Conservation (phyloP, 345 rosid genomes). For the Eucalyptus sp. region DNA sequence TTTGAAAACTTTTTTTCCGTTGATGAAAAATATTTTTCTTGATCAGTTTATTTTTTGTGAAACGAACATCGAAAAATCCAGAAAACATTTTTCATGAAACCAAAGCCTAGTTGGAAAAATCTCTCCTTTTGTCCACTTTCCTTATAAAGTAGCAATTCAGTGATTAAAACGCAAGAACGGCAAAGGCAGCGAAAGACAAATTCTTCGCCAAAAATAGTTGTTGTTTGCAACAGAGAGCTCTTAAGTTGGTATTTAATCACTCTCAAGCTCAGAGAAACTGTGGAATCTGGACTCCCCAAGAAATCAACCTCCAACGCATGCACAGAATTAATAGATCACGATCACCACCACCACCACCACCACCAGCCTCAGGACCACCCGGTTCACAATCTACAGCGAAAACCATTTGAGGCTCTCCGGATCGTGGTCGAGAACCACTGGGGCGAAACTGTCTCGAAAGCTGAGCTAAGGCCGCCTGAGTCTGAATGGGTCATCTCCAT, state of each 20-base stretch:
- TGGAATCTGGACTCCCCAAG: slow-evolving; percentile 29
- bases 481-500: neutral
- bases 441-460: slow-evolving; percentile 1
- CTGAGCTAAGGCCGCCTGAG: neutral
- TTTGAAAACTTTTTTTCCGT: no score
- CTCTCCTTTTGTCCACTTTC: no score
- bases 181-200: no score
- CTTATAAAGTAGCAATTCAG: no score
- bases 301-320: neutral
- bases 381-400: slow-evolving; percentile 6
- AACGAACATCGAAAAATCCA: no score
- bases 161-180: no score
- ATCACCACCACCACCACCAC: neutral
- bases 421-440: neutral
- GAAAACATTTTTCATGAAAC: no score
- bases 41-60: no score
- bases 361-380: neutral
- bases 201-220: no score
- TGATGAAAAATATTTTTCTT: no score
- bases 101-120: no score
- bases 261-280: slow-evolving; percentile 50
- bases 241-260: slow-evolving; percentile 70
- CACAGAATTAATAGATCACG: neutral
- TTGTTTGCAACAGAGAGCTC: no score
- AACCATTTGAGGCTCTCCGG: slow-evolving; percentile 10